Conservation (phyloP, 441 rosid genomes). For the Mallotus japonicus region DNA sequence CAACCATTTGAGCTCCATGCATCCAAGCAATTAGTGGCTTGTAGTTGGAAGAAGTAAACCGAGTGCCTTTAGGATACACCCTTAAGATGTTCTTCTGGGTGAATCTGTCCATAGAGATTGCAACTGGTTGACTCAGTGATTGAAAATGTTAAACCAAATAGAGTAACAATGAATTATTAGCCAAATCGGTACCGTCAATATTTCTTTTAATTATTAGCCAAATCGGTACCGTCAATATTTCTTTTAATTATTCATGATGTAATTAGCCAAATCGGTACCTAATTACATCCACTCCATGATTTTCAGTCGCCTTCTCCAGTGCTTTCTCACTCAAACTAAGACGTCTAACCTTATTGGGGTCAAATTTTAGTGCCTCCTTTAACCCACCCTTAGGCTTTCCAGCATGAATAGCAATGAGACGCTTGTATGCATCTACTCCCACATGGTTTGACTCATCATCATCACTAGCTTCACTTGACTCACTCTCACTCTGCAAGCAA, state of each 20-base stretch:
- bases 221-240: not conserved
- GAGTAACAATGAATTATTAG: not conserved
- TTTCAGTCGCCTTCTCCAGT: conserved; percentile 61
- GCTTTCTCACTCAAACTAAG: conserved; percentile 80
- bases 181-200: not conserved
- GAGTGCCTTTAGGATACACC: conserved; percentile 79
- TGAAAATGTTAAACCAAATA: not conserved
- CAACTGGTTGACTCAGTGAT: not conserved
- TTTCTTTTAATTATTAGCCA: not conserved
- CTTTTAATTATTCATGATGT: too few species aligned
- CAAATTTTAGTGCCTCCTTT: conserved; percentile 52
- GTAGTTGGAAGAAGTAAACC: conserved; percentile 85
- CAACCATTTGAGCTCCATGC: conserved; percentile 99
- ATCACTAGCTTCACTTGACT: conserved; percentile 38
- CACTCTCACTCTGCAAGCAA: conserved; percentile 42
- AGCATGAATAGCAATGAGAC: conserved; percentile 78
- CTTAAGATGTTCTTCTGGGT: conserved; percentile 83
- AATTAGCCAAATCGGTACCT: conserved; percentile 36
- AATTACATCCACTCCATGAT: conserved; percentile 57
- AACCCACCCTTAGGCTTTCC: conserved; percentile 90
- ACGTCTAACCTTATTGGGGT: conserved; percentile 71
- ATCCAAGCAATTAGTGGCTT: conserved; percentile 84
- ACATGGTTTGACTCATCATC: conserved; percentile 45
- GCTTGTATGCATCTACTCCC: conserved; percentile 52
- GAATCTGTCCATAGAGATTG: conserved; percentile 44